phyloP scores from a whole-genome alignment of 805 yeast species.

The Pichia phayaonensis region DNA sequence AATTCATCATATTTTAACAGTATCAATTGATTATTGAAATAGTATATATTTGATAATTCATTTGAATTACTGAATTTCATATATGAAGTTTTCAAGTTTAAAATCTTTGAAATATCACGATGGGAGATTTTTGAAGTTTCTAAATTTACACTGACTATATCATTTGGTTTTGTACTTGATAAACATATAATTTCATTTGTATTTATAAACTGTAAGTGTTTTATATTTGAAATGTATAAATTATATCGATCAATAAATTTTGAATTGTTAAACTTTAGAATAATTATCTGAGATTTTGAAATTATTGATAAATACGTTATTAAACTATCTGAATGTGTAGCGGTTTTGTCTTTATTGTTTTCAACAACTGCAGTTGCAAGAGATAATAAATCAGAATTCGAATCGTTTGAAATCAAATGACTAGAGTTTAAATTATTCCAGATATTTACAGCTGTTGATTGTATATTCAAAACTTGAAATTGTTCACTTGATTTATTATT shows the following conservation, averaged over 20 bases:
- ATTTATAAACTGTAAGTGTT: constrained; percentile 1
- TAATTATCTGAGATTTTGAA: constrained; percentile 6
- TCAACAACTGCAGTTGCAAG: constrained; percentile 22
- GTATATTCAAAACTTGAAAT: background rate
- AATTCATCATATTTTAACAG: constrained; percentile 21
- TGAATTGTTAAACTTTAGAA: constrained; percentile 8
- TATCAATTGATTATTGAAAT: constrained; percentile 18
- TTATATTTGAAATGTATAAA: constrained; percentile 7
- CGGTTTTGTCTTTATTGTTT: background rate
- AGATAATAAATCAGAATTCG: constrained; percentile 26
- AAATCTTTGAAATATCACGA: background rate
- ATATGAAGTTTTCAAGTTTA: constrained; percentile 1
- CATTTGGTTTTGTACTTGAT: constrained; percentile 5
- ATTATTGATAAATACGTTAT: constrained; percentile 5
- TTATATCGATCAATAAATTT: constrained; percentile 8
- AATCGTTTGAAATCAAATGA: background rate
- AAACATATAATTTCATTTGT: constrained; percentile 4
- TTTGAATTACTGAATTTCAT: background rate
- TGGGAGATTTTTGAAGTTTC: constrained; percentile 1
- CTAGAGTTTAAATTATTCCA: constrained; percentile 4
- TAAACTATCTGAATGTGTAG: background rate
- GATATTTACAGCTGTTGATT: background rate
- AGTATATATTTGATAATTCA: background rate
- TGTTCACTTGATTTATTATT: background rate
- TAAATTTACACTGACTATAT: constrained; percentile 8